Conservation (phyloP, 179 eudicot species). For the Spinacia oleracea region DNA sequence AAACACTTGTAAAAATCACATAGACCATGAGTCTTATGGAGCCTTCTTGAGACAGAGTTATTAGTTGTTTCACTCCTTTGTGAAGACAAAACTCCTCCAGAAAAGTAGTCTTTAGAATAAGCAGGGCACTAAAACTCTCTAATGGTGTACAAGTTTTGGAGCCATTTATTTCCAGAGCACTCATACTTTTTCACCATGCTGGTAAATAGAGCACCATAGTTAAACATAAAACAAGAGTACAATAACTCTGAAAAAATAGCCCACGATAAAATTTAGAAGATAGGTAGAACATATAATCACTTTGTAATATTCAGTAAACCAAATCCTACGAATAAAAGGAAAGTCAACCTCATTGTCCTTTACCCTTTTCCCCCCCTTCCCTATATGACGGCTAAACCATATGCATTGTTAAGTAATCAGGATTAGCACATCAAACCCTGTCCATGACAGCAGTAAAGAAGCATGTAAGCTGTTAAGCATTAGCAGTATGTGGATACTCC, state of each 20-base stretch:
- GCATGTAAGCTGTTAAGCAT: background rate
- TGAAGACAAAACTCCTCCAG: conserved; percentile 9
- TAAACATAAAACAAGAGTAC: no score
- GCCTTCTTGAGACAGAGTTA: background rate
- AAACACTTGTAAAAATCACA: background rate
- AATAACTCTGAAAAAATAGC: no score
- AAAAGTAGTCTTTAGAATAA: background rate
- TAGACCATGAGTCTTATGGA: background rate
- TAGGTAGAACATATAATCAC: no score
- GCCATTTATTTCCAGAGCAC: background rate
- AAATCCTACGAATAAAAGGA: no score
- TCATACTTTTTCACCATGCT: background rate
- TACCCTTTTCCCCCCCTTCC: no score
- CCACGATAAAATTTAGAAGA: no score
- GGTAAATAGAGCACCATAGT: background rate
- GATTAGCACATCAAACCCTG: background rate
- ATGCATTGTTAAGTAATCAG: background rate
- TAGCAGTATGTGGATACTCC: background rate
- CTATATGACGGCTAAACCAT: background rate
- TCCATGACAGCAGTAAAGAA: background rate
- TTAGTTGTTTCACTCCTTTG: conserved; percentile 15
- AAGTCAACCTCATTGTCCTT: no score
- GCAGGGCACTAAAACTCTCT: conserved; percentile 13
- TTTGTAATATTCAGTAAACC: no score
- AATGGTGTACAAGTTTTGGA: background rate